Base-by-base conservation (phyloP, 495 filamentous ascomycete genomes). In the Lentithecium fluviatile region DNA sequence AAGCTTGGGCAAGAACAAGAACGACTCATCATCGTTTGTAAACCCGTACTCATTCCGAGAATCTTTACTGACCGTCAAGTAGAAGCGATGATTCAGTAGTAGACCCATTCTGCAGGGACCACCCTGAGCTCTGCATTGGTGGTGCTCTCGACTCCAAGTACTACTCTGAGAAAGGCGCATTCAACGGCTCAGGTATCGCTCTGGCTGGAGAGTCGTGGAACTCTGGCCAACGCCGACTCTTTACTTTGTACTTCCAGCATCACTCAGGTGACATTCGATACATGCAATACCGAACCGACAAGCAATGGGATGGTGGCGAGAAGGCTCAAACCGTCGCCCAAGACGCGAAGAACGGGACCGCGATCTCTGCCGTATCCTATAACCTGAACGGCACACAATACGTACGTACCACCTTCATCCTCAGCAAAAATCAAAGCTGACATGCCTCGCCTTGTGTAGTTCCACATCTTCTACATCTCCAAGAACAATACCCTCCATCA, bases 241-340 rank as follows among this genome's bases (percentile, higher is more conserved):
- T 75, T 19, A 68, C 69, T 21, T 58, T 75, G 58, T 74, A 73
- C 52, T 75, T 73, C 53, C 73, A 75, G 45, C 70, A 74, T 56
- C 64, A 69, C 15, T 45, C 60, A 2, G 73, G 73, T 36, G 60
- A 73, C 23, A 53, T 75, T 34, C 62, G 73, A 36, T 73, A 50
- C 15, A 68, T 59, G 25, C 63, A 71, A 48, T 65, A 74, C 17
- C 57, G 8, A 21, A 60, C 32, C 0, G 52, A 65, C 34, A 62
- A 61, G n/a, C 34, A 45, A 2, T 74, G 72, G 72, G 34, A 56
- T 52, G 72, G 70, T 12, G 73, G 73, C 38, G 50, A 45, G 23
- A 38, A 57, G 10, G 66, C 70, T 6, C 49, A 74, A 29, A 55
- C 71, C 1, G 69, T 75, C n/a, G 73, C 70, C 1, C 29, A 23